Evolutionary conservation across 2,329 filamentous ascomycete species (phyloP), one percentile per base, ranked within the genome.

Genomic region (Pyrenophora seminiperda): DNA sequence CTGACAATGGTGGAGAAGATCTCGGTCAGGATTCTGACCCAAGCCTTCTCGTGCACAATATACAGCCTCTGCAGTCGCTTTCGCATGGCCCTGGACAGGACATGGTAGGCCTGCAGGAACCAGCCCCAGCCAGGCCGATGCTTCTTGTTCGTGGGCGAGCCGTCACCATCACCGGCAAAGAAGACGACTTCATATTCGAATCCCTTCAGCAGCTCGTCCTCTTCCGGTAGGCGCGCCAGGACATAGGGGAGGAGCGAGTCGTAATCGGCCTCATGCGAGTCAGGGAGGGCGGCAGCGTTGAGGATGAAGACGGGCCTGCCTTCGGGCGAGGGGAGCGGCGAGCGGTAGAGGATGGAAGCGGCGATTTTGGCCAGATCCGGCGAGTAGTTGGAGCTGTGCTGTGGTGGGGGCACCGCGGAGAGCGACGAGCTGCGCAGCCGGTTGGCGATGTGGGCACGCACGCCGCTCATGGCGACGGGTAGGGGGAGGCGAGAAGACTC

Each of bases 81-180:
- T 50, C 80, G 75, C 64, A 80, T 79, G 4, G 80, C 80, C 52
- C 81, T 69, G 27, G 77, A 77, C 42, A 83, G 73, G 53, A 82
- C 74, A 61, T 82, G 78, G 66, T 83, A 83, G 13, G 80, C 80
- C 58, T 83, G 80, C 41, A 83, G 67, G 56, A 81, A 82, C 81
- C 81, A 83, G 31, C 78, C 78, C 74, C 79, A 80, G 19, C 78
- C 77, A 1, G 81, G 80, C 36, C 75, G 62, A 41, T 73, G 73
- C 66, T 78, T 81, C 66, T 76, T 81, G 33, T 70, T 66, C 7
- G 75, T 77, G 11, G 70, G 72, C 38, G 72, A 74, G 39, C 75
- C 77, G 38, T 74, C 73, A 30, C 75, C 75, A 7, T 79, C 80
- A n/a, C 80, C 81, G 4, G 81, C 80, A 59, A 83, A 83, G 68